These are phyloP conservation scores for Aschersonia sp. DNA, from an alignment of 2,329 filamentous ascomycete genomes.

Conservation along the genomic window DNA sequence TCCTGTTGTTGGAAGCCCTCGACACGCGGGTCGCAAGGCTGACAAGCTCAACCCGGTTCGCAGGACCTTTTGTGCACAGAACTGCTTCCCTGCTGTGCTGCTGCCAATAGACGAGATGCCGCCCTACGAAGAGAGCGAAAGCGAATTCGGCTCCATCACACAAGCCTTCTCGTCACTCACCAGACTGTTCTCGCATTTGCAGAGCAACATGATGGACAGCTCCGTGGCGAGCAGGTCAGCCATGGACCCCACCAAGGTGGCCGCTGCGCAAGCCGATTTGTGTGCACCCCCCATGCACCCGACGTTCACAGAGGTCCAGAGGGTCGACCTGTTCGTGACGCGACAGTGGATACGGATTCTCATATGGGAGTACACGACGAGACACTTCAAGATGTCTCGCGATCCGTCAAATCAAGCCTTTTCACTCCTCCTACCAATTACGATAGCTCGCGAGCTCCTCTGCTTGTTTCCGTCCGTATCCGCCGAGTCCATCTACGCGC, in stretches of 20 bases:
- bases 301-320: conserved; percentile 9
- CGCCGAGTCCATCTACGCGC: conserved; percentile 8
- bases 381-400: conserved; percentile 13
- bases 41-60: background rate
- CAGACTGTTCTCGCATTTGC: conserved; percentile 10
- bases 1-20: background rate
- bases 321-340: conserved; percentile 13
- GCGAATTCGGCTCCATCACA: conserved; percentile 3
- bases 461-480: conserved; percentile 3
- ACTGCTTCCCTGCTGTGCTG: conserved; percentile 9
- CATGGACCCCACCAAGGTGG: conserved; percentile 9
- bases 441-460: conserved; percentile 13
- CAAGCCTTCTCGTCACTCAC: conserved; percentile 10
- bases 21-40: background rate
- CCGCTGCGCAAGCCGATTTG: conserved; percentile 8
- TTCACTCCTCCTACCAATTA: conserved; percentile 11
- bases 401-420: conserved; percentile 11
- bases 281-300: conserved; percentile 7
- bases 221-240: conserved; percentile 6
- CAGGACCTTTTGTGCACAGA: conserved; percentile 8
- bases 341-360: conserved; percentile 14
- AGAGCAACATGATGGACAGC: conserved; percentile 8
- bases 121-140: conserved; percentile 5
- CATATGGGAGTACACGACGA: conserved; percentile 13
- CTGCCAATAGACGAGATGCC: conserved; percentile 10